A percentile compares a stretch with the other conserved stretches of the same genome.
These are phyloP conservation scores for Rhodotorula diobovata DNA, from an alignment of 768 basidiomycete species.

Conservation along the genomic window DNA sequence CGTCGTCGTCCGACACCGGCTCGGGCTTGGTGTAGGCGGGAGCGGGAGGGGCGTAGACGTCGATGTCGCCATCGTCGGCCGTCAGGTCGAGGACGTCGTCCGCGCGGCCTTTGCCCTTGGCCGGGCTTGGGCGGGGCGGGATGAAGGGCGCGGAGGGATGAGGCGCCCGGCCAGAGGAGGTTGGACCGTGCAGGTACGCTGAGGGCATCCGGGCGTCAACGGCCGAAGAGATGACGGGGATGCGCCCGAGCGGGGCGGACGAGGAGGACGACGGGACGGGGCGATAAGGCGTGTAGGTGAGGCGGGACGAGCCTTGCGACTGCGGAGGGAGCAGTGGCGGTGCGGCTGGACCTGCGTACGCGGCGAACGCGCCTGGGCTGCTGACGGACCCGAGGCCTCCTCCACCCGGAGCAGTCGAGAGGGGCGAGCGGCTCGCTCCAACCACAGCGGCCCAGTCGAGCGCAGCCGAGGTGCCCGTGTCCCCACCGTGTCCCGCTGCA, in stretches of 20 bases:
- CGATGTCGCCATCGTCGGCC: background rate
- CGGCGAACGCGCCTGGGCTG: background rate
- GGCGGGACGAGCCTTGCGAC: background rate
- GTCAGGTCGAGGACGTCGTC: constrained; percentile 1
- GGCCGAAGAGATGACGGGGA: constrained; percentile 32
- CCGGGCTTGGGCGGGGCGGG: background rate
- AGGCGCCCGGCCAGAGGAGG: background rate
- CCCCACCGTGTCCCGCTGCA: background rate
- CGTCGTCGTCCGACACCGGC: constrained; percentile 18
- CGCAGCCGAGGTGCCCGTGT: no score
- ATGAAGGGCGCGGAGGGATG: background rate
- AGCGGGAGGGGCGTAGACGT: background rate
- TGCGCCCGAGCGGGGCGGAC: background rate
- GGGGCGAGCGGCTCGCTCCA: background rate
- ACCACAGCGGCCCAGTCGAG: background rate
- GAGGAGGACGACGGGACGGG: background rate
- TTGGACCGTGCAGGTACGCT: background rate
- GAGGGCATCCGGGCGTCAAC: constrained; percentile 5
- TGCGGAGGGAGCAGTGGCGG: no score
- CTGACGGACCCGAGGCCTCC: background rate
- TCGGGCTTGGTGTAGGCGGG: background rate
- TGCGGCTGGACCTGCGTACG: background rate
- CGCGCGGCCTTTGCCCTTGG: background rate
- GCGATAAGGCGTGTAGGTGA: background rate
- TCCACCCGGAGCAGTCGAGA: background rate